These are phyloP conservation scores for Stropharia rugosoannulata DNA, from an alignment of 768 basidiomycete species.

Conservation along the genomic window DNA sequence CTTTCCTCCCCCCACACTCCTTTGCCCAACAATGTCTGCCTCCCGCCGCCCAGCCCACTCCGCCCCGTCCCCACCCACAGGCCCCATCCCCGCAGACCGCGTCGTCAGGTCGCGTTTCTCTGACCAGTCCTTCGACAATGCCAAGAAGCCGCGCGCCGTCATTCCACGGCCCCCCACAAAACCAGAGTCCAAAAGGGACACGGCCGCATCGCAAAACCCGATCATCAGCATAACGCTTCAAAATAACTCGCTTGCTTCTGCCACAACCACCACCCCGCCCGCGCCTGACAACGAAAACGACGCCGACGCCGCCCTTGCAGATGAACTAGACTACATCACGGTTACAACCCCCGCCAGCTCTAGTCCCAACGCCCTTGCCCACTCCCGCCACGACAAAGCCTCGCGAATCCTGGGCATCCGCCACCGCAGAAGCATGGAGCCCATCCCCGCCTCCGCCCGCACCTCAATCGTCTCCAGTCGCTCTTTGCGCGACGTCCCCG, in stretches of 20 bases:
- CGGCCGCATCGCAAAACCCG: constrained; percentile 39
- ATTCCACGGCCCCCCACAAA: constrained; percentile 26
- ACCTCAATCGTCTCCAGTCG: constrained; percentile 78
- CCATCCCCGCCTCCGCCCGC: constrained; percentile 75
- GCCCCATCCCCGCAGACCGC: constrained; percentile 38
- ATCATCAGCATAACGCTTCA: constrained; percentile 52
- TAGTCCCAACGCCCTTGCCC: constrained; percentile 33
- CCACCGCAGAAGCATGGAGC: constrained; percentile 80
- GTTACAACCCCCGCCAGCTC: constrained; percentile 30
- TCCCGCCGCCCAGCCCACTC: constrained; percentile 30
- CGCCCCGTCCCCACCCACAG: constrained; percentile 36
- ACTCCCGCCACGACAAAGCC: constrained; percentile 65
- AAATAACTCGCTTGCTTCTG: constrained; percentile 26
- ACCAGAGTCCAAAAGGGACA: constrained; percentile 31
- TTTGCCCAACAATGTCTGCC: constrained; percentile 20
- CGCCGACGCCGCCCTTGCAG: constrained; percentile 48
- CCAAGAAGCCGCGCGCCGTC: constrained; percentile 28
- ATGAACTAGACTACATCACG: constrained; percentile 77
- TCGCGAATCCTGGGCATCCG: constrained; percentile 74
- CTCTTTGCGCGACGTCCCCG: constrained; percentile 56
- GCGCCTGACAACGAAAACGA: constrained; percentile 22
- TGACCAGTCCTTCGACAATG: constrained; percentile 43
- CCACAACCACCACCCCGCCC: constrained; percentile 19
- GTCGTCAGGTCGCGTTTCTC: constrained; percentile 47
- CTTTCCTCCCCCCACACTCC: background rate